Percentiles rank a stretch among this genome's conserved stretches.
These are phyloP conservation scores for Apophysomyces sp. DNA, from an alignment of 371 early-diverging fungal species.

Conservation along the genomic window DNA sequence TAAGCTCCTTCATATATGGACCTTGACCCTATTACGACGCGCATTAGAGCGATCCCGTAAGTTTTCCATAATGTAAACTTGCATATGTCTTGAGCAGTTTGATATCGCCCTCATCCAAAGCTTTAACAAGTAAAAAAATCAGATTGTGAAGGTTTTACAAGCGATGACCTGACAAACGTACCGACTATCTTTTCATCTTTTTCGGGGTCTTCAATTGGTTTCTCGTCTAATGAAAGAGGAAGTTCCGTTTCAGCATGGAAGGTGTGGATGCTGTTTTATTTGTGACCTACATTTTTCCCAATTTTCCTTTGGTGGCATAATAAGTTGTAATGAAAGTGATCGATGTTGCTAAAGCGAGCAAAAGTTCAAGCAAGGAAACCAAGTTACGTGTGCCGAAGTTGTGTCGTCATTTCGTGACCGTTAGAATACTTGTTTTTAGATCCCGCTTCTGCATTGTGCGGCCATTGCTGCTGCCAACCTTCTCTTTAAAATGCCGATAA, in stretches of 20 bases:
- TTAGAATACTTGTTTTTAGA: no score
- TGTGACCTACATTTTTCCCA: constrained; percentile 93
- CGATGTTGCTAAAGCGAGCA: background rate
- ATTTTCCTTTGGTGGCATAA: constrained; percentile 67
- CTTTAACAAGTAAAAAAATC: constrained; percentile 30
- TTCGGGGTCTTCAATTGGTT: constrained; percentile 74
- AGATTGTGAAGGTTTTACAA: background rate
- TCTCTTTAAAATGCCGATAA: no score
- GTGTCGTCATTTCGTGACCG: no score
- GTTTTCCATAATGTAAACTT: constrained; percentile 18
- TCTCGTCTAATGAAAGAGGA: constrained; percentile 62
- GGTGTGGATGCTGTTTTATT: background rate
- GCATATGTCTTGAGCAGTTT: constrained; percentile 92
- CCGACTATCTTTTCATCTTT: constrained; percentile 89
- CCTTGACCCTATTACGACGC: constrained; percentile 84
- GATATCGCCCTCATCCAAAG: constrained; percentile 97
- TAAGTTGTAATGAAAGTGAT: constrained; percentile 1
- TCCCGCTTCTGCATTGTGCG: no score
- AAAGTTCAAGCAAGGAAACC: no score
- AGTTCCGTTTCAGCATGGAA: background rate
- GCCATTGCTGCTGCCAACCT: no score
- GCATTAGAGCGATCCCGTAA: background rate
- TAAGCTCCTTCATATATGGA: constrained; percentile 93
- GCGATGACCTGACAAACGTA: constrained; percentile 28
- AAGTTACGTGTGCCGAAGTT: no score